Evolutionary conservation across 768 basidiomycete genomes (phyloP).

Genomic region (Sistotremastrum niveocremeum): DNA sequence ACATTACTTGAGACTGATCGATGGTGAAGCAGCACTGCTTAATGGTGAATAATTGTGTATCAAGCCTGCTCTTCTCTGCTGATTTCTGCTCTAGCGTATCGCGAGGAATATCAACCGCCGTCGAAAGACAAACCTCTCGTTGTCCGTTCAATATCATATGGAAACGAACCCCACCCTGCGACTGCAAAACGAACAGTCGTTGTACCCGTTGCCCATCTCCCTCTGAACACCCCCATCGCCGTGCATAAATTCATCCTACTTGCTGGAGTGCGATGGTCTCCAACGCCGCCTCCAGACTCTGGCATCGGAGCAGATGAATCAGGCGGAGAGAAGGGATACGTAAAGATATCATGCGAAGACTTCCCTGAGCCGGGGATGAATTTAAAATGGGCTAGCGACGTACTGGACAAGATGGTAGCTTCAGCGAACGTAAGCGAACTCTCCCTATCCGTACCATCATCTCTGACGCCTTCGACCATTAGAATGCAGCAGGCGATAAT

Average conservation of each 20-base stretch:
- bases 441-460: slow-evolving; percentile 2
- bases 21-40: slow-evolving; percentile 79
- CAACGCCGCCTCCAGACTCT: slow-evolving; percentile 53
- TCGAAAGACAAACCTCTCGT: slow-evolving; percentile 42
- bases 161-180: slow-evolving; percentile 63
- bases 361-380: slow-evolving; percentile 78
- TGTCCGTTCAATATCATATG: slow-evolving; percentile 65
- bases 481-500: slow-evolving; percentile 27
- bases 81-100: slow-evolving; percentile 40
- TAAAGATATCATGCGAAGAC: slow-evolving; percentile 86
- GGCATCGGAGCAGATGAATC: slow-evolving; percentile 36
- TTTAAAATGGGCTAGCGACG: slow-evolving; percentile 87
- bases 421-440: slow-evolving; percentile 67
- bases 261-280: slow-evolving; percentile 80
- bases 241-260: slow-evolving; percentile 79
- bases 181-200: slow-evolving; percentile 59
- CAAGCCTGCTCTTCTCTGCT: too few relatives aligned
- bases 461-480: slow-evolving; percentile 6
- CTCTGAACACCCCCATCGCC: slow-evolving; percentile 48
- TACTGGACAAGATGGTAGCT: slow-evolving; percentile 60
- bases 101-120: slow-evolving; percentile 68
- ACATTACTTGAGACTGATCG: slow-evolving; percentile 73
- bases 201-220: slow-evolving; percentile 60
- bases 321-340: slow-evolving; percentile 54
- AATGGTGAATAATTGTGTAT: slow-evolving; percentile 39